Evolutionary conservation across 2,329 filamentous ascomycete species (phyloP).

Genomic region (Aspergillus sp.): DNA sequence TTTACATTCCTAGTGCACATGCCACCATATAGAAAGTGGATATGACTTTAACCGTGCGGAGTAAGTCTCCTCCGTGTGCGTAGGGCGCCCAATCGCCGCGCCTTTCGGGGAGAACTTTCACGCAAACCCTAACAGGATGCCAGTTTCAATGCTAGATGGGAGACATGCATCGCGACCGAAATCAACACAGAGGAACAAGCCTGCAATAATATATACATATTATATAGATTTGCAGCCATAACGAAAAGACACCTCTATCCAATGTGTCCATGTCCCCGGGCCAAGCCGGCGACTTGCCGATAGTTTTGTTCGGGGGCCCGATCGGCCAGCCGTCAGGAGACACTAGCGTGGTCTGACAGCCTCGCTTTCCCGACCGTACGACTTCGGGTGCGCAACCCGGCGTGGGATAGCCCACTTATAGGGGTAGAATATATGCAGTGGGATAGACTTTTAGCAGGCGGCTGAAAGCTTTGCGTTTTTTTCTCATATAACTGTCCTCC

Average conservation of each 20-base stretch:
- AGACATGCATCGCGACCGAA: not conserved
- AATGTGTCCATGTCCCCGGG: not conserved
- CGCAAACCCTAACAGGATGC: not conserved
- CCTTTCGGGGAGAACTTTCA: conserved; percentile 1
- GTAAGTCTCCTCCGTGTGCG: conserved; percentile 6
- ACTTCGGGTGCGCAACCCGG: not conserved
- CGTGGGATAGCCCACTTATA: not conserved
- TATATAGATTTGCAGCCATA: not conserved
- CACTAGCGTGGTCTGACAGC: conserved; percentile 8
- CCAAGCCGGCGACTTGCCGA: not conserved
- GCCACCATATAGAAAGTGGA: not conserved
- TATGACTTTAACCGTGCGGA: conserved; percentile 19
- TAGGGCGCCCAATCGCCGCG: not conserved
- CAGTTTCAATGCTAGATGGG: not conserved
- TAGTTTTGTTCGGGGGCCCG: conserved; percentile 9
- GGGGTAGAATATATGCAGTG: not conserved
- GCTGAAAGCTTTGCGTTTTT: not conserved
- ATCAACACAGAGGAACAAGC: too few species aligned
- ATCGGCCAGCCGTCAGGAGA: conserved; percentile 14
- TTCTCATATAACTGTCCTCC: not conserved
- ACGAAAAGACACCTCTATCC: too few species aligned
- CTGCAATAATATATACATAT: not conserved
- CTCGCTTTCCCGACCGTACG: conserved; percentile 9
- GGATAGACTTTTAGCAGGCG: not conserved
- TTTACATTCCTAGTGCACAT: not conserved